Evolutionary conservation across 768 basidiomycete species (phyloP).

Genomic region (Astraeus odoratus): DNA sequence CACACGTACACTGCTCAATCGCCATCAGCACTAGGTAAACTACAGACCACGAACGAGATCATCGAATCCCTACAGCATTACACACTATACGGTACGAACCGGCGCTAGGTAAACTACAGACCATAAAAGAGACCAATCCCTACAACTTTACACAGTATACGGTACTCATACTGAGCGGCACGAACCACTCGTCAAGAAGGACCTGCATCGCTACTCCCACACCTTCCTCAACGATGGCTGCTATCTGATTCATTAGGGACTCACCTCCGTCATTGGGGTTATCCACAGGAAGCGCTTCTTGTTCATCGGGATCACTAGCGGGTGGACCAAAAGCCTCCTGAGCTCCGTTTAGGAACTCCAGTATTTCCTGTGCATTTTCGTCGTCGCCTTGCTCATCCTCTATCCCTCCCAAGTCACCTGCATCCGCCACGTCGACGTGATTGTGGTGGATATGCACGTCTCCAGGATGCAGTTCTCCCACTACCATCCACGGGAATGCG

Average conservation of each 20-base stretch:
- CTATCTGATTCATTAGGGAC: neutral
- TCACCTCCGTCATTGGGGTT: neutral
- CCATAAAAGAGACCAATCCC: neutral
- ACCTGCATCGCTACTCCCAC: slow-evolving; percentile 9
- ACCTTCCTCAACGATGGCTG: slow-evolving; percentile 6
- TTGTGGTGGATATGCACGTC: neutral
- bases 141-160: slow-evolving; percentile 23
- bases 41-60: no score
- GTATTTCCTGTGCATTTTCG: no score
- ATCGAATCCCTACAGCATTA: no score
- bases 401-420: slow-evolving; percentile 11
- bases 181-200: slow-evolving; percentile 16
- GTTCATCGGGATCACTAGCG: neutral
- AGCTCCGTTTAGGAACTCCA: no score
- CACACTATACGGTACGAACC: no score
- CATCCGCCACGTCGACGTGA: slow-evolving; percentile 2
- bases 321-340: no score
- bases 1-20: no score
- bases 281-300: no score
- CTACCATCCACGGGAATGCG: neutral
- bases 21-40: no score
- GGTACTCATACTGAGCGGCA: slow-evolving; percentile 14
- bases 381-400: no score
- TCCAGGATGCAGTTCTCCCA: neutral
- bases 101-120: no score